Conservation (phyloP, 441 rosid genomes). For the Jatropha multifida region DNA sequence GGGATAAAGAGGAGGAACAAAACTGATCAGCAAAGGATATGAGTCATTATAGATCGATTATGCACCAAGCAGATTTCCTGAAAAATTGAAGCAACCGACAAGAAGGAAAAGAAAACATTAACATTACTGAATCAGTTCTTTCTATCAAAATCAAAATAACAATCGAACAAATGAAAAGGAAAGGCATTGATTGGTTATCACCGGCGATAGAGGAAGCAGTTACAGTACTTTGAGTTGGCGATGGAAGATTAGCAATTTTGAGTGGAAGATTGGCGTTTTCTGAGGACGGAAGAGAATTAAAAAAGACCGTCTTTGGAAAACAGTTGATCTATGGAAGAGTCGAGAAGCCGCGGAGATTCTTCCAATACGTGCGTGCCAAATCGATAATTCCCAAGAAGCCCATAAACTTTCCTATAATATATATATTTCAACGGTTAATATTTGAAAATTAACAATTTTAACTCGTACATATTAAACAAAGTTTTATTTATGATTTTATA, state of each 20-base stretch:
- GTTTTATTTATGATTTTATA: too few relatives aligned
- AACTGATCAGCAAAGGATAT: slow-evolving; percentile 57
- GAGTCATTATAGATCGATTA: slow-evolving; percentile 42
- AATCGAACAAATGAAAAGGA: background rate
- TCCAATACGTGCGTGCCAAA: background rate
- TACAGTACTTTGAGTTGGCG: background rate
- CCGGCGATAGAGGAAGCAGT: background rate
- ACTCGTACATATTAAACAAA: too few relatives aligned
- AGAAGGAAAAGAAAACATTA: background rate
- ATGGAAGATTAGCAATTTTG: too few relatives aligned
- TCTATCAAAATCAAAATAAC: background rate
- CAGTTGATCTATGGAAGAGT: background rate
- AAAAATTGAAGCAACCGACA: background rate
- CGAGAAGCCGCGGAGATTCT: slow-evolving; percentile 23
- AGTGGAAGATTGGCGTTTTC: too few relatives aligned
- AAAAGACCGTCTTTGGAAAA: background rate
- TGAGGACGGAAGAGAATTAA: background rate
- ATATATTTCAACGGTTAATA: too few relatives aligned
- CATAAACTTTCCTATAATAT: background rate
- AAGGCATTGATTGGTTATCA: background rate
- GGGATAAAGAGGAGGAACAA: background rate
- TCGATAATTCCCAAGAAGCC: background rate
- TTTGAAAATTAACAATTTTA: too few relatives aligned
- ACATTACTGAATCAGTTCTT: background rate
- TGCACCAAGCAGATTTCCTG: slow-evolving; percentile 3